Percentiles rank a stretch among this genome's conserved stretches.
Conservation (phyloP, 129 eudicot genomes). For the Centaurea solstitialis region DNA sequence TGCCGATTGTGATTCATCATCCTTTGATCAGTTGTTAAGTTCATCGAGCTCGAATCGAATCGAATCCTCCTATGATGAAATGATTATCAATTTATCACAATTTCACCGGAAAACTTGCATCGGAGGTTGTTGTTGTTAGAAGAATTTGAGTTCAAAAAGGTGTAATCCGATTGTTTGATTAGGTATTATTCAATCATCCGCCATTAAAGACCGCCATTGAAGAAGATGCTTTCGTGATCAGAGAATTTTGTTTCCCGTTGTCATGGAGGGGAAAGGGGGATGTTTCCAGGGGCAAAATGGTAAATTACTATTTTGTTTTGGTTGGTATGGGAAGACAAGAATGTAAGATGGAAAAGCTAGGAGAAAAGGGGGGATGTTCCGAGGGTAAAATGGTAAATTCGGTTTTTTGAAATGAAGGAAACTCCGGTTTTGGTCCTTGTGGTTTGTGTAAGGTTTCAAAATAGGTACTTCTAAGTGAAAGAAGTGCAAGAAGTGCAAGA, state of each 20-base stretch:
- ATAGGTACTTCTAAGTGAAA: neutral
- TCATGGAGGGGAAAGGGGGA: conserved; percentile 29
- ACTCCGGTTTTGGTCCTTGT: neutral
- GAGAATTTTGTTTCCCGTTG: conserved; percentile 11
- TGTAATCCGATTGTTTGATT: conserved; percentile 60
- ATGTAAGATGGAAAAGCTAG: neutral
- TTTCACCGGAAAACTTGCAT: conserved; percentile 27
- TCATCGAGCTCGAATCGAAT: conserved; percentile 35
- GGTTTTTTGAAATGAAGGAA: conserved; percentile 7
- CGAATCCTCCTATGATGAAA: no score
- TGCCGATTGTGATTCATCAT: conserved; percentile 47
- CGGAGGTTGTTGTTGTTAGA: conserved; percentile 34
- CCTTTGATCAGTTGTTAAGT: conserved; percentile 40
- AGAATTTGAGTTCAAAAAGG: conserved; percentile 47
- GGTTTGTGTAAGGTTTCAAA: neutral
- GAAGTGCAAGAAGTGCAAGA: no score
- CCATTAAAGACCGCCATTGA: conserved; percentile 14
- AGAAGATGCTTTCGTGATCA: conserved; percentile 17
- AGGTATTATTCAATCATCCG: conserved; percentile 51
- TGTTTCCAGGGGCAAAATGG: conserved; percentile 23
- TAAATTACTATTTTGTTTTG: neutral
- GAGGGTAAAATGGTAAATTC: neutral
- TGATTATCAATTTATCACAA: no score
- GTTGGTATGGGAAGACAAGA: neutral
- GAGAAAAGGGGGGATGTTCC: conserved; percentile 1